phyloP scores from a whole-genome alignment of 2,329 filamentous ascomycete species.

The Zopfia rhizophila region DNA sequence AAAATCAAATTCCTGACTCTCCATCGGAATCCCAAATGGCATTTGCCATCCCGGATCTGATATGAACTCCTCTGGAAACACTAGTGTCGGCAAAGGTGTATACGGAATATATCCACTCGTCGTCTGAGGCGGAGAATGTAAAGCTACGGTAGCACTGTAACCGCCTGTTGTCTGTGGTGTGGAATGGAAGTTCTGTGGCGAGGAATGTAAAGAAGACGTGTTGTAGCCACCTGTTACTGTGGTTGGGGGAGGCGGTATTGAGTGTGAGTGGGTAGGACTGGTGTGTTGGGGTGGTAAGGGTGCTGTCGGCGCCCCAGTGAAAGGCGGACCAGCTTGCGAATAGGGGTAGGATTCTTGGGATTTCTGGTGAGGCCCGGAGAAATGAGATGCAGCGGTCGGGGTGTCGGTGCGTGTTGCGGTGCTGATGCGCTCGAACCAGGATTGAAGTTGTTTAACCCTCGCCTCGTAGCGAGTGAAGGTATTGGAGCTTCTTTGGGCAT shows the following conservation, averaged over 20 bases:
- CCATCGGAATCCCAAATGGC: conserved; percentile 42
- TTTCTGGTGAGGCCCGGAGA: conserved; percentile 13
- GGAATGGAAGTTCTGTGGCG: conserved; percentile 3
- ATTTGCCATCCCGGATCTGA: conserved; percentile 41
- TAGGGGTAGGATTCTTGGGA: too few species aligned
- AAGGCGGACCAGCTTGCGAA: conserved; percentile 28
- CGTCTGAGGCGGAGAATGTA: conserved; percentile 23
- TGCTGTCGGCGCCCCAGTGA: conserved; percentile 3
- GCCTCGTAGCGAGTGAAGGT: conserved; percentile 40
- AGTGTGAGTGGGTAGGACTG: not conserved
- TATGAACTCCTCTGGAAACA: conserved; percentile 41
- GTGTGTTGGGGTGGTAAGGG: not conserved
- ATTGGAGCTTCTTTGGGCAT: conserved; percentile 33
- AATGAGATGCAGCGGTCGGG: conserved; percentile 1
- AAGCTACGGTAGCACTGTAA: conserved; percentile 27
- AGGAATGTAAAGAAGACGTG: conserved; percentile 8
- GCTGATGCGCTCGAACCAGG: conserved; percentile 34
- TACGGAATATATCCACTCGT: too few species aligned
- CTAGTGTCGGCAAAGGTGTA: conserved; percentile 30
- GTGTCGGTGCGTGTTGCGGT: conserved; percentile 2
- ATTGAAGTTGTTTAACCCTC: conserved; percentile 39
- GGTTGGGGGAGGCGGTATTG: not conserved
- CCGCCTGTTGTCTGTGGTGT: too few species aligned
- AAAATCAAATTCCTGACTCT: too few species aligned
- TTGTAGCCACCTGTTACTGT: too few species aligned